Evolutionary conservation across 225 moss, liverwort and hornwort genomes (phyloP).

Genomic region (Physcomitrium patens): DNA sequence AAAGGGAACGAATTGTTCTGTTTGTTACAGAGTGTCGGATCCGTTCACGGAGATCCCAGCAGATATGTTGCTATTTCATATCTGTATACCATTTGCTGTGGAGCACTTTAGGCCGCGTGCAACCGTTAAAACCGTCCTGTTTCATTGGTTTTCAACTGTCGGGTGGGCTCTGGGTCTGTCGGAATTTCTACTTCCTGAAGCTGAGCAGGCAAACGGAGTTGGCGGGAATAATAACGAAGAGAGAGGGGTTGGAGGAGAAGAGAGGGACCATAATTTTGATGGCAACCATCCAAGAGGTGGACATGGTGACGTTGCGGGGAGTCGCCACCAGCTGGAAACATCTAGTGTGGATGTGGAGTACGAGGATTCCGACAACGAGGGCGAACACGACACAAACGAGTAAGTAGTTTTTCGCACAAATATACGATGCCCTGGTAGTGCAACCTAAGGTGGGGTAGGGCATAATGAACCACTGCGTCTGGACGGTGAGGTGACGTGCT

Average conservation of each 20-base stretch:
- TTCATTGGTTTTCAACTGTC: constrained; percentile 85
- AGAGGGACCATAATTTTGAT: constrained; percentile 39
- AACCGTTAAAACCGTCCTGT: constrained; percentile 81
- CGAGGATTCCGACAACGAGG: constrained; percentile 35
- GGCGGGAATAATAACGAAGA: constrained; percentile 62
- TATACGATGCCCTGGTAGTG: constrained; percentile 3
- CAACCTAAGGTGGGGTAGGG: not conserved
- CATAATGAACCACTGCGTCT: not conserved
- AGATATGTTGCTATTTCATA: constrained; percentile 98
- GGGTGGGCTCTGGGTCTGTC: constrained; percentile 90
- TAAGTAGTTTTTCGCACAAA: constrained; percentile 20
- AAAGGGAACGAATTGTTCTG: constrained; percentile 15
- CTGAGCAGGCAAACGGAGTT: constrained; percentile 71
- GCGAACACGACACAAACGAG: constrained; percentile 43
- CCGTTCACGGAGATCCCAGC: constrained; percentile 99
- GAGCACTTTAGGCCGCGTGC: constrained; percentile 98
- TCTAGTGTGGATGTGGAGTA: constrained; percentile 34
- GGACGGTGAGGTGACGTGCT: not conserved
- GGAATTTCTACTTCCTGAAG: constrained; percentile 82
- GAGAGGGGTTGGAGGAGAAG: constrained; percentile 38
- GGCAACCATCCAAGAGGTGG: constrained; percentile 50
- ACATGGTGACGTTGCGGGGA: constrained; percentile 43
- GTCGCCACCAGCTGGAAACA: constrained; percentile 36
- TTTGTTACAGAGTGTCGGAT: constrained; percentile 85
- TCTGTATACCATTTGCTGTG: constrained; percentile 95